Evolutionary conservation across 208 protist species (phyloP), one percentile per base, ranked within the genome.

Genomic region (Crithidia brevicula): DNA sequence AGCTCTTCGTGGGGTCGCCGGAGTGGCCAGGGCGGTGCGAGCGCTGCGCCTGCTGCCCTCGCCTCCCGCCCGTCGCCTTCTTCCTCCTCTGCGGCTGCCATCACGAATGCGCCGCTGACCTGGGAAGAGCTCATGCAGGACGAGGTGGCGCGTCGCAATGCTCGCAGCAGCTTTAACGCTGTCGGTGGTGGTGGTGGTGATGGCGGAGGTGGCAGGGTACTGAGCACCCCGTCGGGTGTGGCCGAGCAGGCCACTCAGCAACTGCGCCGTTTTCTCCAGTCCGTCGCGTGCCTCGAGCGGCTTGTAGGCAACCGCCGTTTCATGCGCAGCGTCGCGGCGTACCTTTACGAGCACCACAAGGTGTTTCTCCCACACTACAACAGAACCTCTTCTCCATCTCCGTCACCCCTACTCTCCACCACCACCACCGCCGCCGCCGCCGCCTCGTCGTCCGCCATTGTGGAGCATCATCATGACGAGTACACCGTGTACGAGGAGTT

Each of bases 281-380:
- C 71, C 9, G 81, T 93, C 11, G 64, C 27, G 9, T 92, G 85
- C 63, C 66, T 92, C 16, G 91, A 96, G 74, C 53, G 67, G 15
- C 66, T 88, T n/a, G 82, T 92, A 33, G 56, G 74, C 30, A 72
- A 91, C 66, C 53, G 22, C 0, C 63, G 53, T 15, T 91, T 96
- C 64, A 77, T 91, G 34, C 68, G 71, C 45, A 74, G 72, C 49
- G 46, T 93, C 1, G 88, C 77, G 10, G 28, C 33, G 8, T 96
- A 90, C 53, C 70, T 96, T 3, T 85, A 88, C 77, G 42, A 66
- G n/a, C 77, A 93, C 52, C 88, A 94, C 72, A 76, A 77, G 31
- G 63, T 72, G 4, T 96, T 96, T 65, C 54, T 96, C 40, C 71
- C 76, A 8, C 80, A 86, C 60, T 58, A 71, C 40, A 49, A 38